Evolutionary conservation across 352 stramenopile species (phyloP), one percentile per base, ranked within the genome.

Genomic region (Globisporangium radiosum): DNA sequence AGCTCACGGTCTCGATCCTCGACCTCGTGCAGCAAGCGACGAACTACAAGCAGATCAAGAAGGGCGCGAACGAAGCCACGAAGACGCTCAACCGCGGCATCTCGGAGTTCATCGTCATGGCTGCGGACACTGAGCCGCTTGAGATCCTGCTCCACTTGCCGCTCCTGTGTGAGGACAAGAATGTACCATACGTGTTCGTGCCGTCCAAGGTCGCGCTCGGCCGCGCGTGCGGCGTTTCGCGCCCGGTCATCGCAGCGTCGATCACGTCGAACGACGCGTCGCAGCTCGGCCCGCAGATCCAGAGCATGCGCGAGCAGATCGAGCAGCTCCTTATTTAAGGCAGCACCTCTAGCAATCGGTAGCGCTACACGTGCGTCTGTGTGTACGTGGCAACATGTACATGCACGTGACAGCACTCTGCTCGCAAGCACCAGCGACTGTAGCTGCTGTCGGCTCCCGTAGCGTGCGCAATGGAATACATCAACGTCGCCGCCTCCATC

Each of bases 1-100:
- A 99, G 71, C 86, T 99, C 52, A 99, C 97, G 15, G 96, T 99
- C 58, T 97, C 89, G 58, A 98, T 99, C 66, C 86, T 99, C 57
- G 97, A 99, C 76, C 81, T 99, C 57, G 91, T 99, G 53, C 97
- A 99, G 78, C 97, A 99, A 73, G 96, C 97, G 47, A 96, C 92
- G 66, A 99, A 99, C 81, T 99, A 99, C 92, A 99, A 99, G 89
- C 97, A 99, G 81, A 98, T 99, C 67, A 99, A 99, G 82, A 99
- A 99, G 85, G 97, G 98, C 56, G 98, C 97, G 58, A 99, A 99
- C 83, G 98, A 99, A 70, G 97, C 97, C 66, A 99, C 98, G 70
- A 99, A 99, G 85, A 99, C 97, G 19, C 76, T 99, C 56, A 99
- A 99, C 84, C 94, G 98, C 60, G 97, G 97, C 63, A 99, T 99